Evolutionary conservation across 2,329 filamentous ascomycete species (phyloP), one percentile per base, ranked within the genome.

Genomic region (Penicillium thymicola): DNA sequence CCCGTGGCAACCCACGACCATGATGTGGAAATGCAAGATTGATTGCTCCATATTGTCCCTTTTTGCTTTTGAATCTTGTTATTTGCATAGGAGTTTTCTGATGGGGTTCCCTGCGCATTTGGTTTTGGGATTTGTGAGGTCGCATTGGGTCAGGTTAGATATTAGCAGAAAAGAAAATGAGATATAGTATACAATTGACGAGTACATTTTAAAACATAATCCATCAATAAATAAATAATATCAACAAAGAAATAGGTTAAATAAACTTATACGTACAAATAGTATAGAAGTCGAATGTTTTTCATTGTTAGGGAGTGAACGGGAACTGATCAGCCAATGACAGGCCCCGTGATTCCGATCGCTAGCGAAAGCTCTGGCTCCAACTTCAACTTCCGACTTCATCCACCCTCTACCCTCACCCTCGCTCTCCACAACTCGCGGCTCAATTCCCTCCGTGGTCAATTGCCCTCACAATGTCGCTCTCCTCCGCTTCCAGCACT

Each of bases 401-500:
- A 72, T 70, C 70, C 71, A 70, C 67, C 64, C 61, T 59, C 65
- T 65, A 63, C 62, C 62, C 65, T 64, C 63, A 60, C 64, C 59
- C 59, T 59, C 60, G 59, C 62, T 57, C 64, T 60, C 61, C 64
- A 67, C 71, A 68, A 70, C 72, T 73, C 71, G 70, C 62, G 61
- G 64, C 54, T 68, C 68, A 70, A 71, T 70, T 69, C 66, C 66
- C 61, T 60, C 65, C 62, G 63, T 62, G 64, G 64, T 66, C 64
- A 65, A 65, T 65, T 63, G 63, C 61, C 54, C 58, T 69, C 64
- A 69, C 66, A 61, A 74, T 75, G 72, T 72, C 74, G 75, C 83
- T 91, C 76, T 78, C 85, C 72, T 82, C 83, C 74, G 83, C 85
- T 73, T 85, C 88, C 75, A 85, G 85, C 77, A 80, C 85, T 71